Percentiles rank a stretch among this genome's conserved stretches.
phyloP scores from a whole-genome alignment of 768 basidiomycete species.

The Ephemerocybe angulata region DNA sequence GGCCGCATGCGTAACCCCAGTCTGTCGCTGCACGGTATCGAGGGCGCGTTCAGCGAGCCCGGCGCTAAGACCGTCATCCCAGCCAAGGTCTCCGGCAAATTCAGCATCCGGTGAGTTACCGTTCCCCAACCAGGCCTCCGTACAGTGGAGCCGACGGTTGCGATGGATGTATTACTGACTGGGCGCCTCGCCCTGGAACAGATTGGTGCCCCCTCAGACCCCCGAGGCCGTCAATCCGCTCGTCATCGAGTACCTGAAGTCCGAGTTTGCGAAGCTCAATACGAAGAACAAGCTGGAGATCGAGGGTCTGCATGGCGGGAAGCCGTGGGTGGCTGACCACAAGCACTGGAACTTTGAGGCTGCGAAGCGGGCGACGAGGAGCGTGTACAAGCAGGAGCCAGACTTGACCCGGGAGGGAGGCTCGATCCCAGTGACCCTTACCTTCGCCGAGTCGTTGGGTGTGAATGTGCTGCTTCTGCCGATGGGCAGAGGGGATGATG shows the following conservation, averaged over 20 bases:
- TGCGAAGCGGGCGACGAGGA: conserved; percentile 79
- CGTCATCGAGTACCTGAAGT: conserved; percentile 64
- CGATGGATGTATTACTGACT: too few species aligned
- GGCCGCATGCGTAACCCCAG: conserved; percentile 89
- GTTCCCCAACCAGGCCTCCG: too few species aligned
- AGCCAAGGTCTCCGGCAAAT: conserved; percentile 84
- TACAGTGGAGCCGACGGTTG: too few species aligned
- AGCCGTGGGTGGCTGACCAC: conserved; percentile 83
- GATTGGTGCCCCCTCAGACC: conserved; percentile 83
- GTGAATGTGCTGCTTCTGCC: conserved; percentile 88
- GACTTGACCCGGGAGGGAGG: conserved; percentile 91
- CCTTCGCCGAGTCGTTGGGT: conserved; percentile 56
- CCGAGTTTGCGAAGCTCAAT: conserved; percentile 80
- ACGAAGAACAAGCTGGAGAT: conserved; percentile 78
- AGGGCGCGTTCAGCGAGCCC: conserved; percentile 84
- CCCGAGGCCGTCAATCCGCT: conserved; percentile 69
- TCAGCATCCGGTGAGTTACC: conserved; percentile 86
- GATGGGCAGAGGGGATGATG: conserved; percentile 93
- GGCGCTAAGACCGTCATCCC: conserved; percentile 95
- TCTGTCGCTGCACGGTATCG: conserved; percentile 91
- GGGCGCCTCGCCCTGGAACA: too few species aligned
- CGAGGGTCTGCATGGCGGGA: conserved; percentile 75
- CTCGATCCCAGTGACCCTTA: conserved; percentile 85
- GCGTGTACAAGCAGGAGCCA: conserved; percentile 70
- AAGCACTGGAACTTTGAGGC: conserved; percentile 95